Conservation (phyloP, 768 basidiomycete genomes). For the Amanita fuliginea region DNA sequence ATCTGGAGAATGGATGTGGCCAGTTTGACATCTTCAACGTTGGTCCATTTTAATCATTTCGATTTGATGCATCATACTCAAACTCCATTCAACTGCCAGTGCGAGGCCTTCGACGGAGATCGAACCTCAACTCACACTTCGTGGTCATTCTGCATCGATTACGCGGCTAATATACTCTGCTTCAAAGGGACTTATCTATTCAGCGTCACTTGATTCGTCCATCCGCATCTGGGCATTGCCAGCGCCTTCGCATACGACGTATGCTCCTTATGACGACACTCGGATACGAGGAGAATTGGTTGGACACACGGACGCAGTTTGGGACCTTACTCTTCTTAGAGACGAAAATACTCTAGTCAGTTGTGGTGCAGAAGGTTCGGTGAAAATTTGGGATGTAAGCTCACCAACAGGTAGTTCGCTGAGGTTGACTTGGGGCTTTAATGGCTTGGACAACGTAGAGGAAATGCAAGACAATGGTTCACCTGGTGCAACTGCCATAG, state of each 20-base stretch:
- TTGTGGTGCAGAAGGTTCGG: slow-evolving; percentile 82
- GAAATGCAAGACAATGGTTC: slow-evolving; percentile 41
- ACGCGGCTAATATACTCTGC: slow-evolving; percentile 79
- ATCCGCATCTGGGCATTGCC: slow-evolving; percentile 90
- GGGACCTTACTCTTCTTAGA: slow-evolving; percentile 84
- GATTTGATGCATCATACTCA: slow-evolving; percentile 8
- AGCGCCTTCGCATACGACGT: slow-evolving; percentile 67
- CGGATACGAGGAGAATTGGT: slow-evolving; percentile 71
- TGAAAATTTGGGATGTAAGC: slow-evolving; percentile 91
- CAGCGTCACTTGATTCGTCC: slow-evolving; percentile 87
- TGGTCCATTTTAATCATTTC: slow-evolving; percentile 23
- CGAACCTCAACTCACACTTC: slow-evolving; percentile 87
- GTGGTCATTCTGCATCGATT: slow-evolving; percentile 87
- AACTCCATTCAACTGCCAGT: slow-evolving; percentile 22
- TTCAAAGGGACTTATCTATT: slow-evolving; percentile 69
- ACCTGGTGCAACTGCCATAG: slow-evolving; percentile 74
- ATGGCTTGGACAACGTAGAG: slow-evolving; percentile 45
- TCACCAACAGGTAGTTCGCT: slow-evolving; percentile 54
- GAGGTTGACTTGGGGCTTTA: slow-evolving; percentile 72
- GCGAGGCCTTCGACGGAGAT: slow-evolving; percentile 71
- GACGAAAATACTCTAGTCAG: slow-evolving; percentile 80
- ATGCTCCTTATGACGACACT: slow-evolving; percentile 81
- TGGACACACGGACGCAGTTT: slow-evolving; percentile 92
- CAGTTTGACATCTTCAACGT: slow-evolving; percentile 68
- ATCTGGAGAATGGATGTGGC: slow-evolving; percentile 86